A percentile compares a stretch with the other conserved stretches of the same genome.
These are phyloP conservation scores for Nectriaceae sp. DNA, from an alignment of 2,329 filamentous ascomycete genomes.

Conservation along the genomic window DNA sequence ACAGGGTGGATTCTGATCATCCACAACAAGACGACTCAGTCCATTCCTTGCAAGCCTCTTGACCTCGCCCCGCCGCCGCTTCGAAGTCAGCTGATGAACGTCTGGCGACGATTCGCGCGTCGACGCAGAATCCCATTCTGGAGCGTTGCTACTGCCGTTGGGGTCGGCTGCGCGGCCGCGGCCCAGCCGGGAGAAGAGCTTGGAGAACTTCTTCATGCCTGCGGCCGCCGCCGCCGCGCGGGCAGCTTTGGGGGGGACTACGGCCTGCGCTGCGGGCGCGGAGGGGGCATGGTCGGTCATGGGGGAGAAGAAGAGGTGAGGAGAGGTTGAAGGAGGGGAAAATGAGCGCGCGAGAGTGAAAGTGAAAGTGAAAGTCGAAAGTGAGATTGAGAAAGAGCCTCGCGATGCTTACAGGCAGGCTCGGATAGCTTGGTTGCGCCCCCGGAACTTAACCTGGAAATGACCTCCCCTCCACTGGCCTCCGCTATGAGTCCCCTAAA, in stretches of 20 bases:
- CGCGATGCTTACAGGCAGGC: neutral
- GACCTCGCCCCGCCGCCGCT: slow-evolving; percentile 23
- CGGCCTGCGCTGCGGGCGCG: neutral
- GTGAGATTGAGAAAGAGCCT: neutral
- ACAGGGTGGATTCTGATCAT: slow-evolving; percentile 32
- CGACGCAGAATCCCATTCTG: slow-evolving; percentile 22
- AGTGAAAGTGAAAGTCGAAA: neutral
- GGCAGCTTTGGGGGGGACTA: slow-evolving; percentile 21
- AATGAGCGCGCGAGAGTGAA: neutral
- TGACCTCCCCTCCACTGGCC: neutral
- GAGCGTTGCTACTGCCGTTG: slow-evolving; percentile 16
- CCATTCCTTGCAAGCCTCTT: slow-evolving; percentile 30
- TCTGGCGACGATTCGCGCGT: slow-evolving; percentile 30
- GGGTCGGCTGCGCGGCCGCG: slow-evolving; percentile 26
- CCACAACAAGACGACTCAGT: slow-evolving; percentile 30
- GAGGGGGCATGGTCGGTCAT: neutral
- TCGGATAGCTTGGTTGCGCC: neutral
- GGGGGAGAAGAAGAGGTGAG: neutral
- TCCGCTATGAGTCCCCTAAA: neutral
- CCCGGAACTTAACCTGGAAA: neutral
- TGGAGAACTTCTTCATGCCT: slow-evolving; percentile 40
- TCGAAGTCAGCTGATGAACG: slow-evolving; percentile 37
- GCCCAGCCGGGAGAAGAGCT: slow-evolving; percentile 35
- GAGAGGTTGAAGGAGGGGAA: neutral
- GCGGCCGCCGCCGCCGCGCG: slow-evolving; percentile 22